Evolutionary conservation across 2,329 filamentous ascomycete genomes (phyloP).

Genomic region (Pseudogymnoascus sp.): DNA sequence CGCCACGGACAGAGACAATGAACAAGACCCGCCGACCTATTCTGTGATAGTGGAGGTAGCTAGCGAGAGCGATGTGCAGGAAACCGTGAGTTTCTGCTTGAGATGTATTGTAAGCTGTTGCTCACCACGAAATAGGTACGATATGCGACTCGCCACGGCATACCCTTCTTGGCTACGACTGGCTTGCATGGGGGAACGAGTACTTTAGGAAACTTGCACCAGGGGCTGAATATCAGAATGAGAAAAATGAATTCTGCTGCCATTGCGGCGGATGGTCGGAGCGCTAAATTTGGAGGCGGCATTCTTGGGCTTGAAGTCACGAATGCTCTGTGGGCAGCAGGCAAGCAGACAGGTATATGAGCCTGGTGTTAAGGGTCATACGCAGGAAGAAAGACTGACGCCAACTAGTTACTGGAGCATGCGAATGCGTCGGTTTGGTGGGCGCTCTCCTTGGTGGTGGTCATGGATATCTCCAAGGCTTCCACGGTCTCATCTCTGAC

Average conservation of each 20-base stretch:
- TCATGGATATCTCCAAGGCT: conserved; percentile 47
- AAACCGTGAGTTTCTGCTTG: conserved; percentile 4
- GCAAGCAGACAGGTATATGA: conserved; percentile 21
- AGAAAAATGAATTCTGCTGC: conserved; percentile 19
- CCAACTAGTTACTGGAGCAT: conserved; percentile 6
- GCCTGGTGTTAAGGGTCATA: background rate
- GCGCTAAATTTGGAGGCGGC: conserved; percentile 25
- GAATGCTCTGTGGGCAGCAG: conserved; percentile 16
- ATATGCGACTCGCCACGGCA: conserved; percentile 38
- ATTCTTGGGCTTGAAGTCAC: conserved; percentile 22
- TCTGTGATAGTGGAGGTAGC: conserved; percentile 3
- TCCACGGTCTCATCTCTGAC: conserved; percentile 43
- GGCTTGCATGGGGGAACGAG: conserved; percentile 40
- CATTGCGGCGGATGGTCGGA: conserved; percentile 21
- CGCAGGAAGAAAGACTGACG: background rate
- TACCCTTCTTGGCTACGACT: conserved; percentile 47
- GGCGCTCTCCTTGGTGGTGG: background rate
- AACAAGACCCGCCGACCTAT: background rate
- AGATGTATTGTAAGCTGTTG: background rate
- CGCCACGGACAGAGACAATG: background rate
- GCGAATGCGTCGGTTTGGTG: conserved; percentile 31
- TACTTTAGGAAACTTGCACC: background rate
- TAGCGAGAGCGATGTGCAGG: conserved; percentile 3
- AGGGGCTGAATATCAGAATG: conserved; percentile 7
- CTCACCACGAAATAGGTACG: conserved; percentile 30